Percentiles rank a stretch among this genome's conserved stretches.
Evolutionary conservation across 495 filamentous ascomycete genomes (phyloP).

Genomic region (Penicillium cinerascens): DNA sequence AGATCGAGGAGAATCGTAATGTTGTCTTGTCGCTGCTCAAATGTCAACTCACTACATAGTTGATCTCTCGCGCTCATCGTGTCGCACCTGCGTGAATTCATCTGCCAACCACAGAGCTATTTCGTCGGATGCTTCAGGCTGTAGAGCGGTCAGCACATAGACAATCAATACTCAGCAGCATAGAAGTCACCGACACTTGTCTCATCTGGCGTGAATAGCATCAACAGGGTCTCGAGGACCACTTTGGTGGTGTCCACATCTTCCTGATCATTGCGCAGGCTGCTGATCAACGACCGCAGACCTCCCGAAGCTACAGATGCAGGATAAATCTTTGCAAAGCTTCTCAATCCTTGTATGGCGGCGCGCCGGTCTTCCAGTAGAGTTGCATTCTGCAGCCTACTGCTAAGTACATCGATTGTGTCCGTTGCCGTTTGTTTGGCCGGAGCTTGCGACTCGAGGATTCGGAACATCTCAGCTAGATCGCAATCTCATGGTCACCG

Average conservation of each 20-base stretch:
- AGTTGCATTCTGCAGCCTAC: constrained; percentile 79
- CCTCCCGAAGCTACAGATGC: constrained; percentile 94
- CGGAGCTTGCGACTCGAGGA: constrained; percentile 79
- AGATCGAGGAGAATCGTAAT: constrained; percentile 88
- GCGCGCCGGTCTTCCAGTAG: constrained; percentile 91
- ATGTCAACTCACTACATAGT: constrained; percentile 38
- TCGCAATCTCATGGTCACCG: constrained; percentile 48
- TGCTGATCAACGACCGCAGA: constrained; percentile 78
- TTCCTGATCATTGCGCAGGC: constrained; percentile 80
- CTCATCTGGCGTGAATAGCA: constrained; percentile 79
- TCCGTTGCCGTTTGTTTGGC: constrained; percentile 94
- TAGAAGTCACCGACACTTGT: constrained; percentile 52
- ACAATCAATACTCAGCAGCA: neutral
- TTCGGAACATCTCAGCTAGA: constrained; percentile 70
- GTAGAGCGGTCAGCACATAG: constrained; percentile 25
- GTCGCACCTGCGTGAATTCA: constrained; percentile 86
- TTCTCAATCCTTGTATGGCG: constrained; percentile 86
- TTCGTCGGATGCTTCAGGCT: constrained; percentile 95
- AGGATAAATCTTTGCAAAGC: constrained; percentile 93
- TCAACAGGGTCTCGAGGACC: constrained; percentile 88
- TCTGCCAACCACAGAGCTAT: constrained; percentile 96
- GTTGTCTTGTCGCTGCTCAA: constrained; percentile 81
- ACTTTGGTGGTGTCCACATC: constrained; percentile 97
- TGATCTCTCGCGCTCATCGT: neutral
- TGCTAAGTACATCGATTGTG: constrained; percentile 84